Percentiles rank a stretch among this genome's conserved stretches.
Conservation (phyloP, 1,284 basidiomycete genomes). For the Cryptococcus wingfieldii region DNA sequence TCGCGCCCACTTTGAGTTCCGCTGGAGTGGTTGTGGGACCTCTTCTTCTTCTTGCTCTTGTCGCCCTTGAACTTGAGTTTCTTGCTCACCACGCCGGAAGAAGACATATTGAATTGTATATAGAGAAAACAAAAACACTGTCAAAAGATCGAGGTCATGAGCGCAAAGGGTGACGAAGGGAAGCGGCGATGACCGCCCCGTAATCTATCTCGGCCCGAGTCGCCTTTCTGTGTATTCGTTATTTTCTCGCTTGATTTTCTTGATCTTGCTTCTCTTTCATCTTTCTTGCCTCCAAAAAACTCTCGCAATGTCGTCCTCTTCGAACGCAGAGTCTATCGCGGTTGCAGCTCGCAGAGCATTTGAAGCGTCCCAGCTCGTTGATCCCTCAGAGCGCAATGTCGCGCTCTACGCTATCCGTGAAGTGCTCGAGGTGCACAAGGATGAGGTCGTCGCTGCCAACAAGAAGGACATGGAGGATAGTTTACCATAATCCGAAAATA, state of each 20-base stretch:
- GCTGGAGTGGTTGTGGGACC: conserved; percentile 37
- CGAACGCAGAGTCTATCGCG: conserved; percentile 58
- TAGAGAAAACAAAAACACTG: too few relatives aligned
- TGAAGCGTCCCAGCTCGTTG: conserved; percentile 74
- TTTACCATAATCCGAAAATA: conserved; percentile 4
- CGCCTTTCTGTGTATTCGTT: too few relatives aligned
- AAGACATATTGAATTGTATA: conserved; percentile 9
- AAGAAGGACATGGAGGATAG: conserved; percentile 68
- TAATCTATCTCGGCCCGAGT: too few relatives aligned
- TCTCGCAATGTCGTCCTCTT: conserved; percentile 3
- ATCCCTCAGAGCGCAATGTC: conserved; percentile 60
- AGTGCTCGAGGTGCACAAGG: conserved; percentile 61
- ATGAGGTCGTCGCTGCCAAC: conserved; percentile 73
- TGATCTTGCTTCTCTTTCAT: too few relatives aligned
- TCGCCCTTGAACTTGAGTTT: conserved; percentile 54
- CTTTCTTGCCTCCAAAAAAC: too few relatives aligned
- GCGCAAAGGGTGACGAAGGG: too few relatives aligned
- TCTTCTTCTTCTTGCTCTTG: conserved; percentile 52
- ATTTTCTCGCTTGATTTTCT: too few relatives aligned
- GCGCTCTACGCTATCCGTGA: conserved; percentile 68
- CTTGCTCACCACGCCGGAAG: conserved; percentile 37
- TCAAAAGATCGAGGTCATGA: too few relatives aligned
- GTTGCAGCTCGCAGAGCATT: conserved; percentile 74
- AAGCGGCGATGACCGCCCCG: too few relatives aligned
- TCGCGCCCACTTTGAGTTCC: conserved; percentile 18